Evolutionary conservation across 23 red algal species (phyloP), one percentile per base, ranked within the genome.

Genomic region (Chondrus crispus): DNA sequence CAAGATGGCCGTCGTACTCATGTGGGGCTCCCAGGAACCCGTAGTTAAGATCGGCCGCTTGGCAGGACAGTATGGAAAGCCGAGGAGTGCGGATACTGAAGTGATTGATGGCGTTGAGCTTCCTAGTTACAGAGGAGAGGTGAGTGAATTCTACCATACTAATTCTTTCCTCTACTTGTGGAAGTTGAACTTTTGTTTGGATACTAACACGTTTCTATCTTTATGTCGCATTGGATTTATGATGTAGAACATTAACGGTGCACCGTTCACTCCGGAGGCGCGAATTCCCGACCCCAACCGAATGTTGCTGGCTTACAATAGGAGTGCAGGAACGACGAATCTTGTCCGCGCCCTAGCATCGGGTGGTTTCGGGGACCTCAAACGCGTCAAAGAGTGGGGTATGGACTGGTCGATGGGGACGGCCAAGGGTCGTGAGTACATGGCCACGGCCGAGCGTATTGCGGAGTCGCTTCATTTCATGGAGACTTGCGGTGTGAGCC

Each of bases 21-120:
- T 99, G 97, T 99, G 95, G 88, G 96, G 93, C 11, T 52, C 82
- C 24, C 50, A 92, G 58, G 62, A 91, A 58, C 97, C 94, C 13
- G 94, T 99, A 10, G 94, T 99, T 32, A 99, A 99, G 87, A 96
- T 99, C 41, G 97, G 97, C 19, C 88, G 97, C 37, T 78, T 99
- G 85, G 97, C 90, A 11, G 97, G 97, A 35, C 97, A 99, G 78
- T 99, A 95, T 88, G 97, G 94, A 62, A 99, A 99, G 58, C 97
- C 97, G 30, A 63, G 97, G 38, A 90, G 88, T 54, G 87, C 70
- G 45, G 81, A 93, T 19, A 84, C 88, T 78, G 97, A 99, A 58
- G 82, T 89, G 74, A 91, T 93, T 40, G 84, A 94, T 48, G 91
- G 84, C 18, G 53, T 99, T 32, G 76, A 92, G 64, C 50, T 99